Base-by-base conservation (phyloP, 306 rosid genomes). In the Quercus variabilis region DNA sequence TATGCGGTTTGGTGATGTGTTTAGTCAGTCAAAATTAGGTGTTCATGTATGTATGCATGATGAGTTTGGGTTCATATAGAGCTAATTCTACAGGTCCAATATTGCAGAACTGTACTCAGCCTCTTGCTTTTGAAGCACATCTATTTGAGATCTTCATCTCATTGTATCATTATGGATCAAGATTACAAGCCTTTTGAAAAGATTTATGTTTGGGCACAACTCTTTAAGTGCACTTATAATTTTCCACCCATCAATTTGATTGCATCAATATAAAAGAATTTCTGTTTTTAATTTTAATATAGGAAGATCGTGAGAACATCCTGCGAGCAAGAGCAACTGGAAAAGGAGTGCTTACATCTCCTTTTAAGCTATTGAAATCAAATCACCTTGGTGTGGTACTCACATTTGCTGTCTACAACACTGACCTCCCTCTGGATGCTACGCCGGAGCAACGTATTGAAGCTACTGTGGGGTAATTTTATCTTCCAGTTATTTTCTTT, bases 251-350 rank as follows among this genome's bases (percentile, higher is more conserved):
- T 79, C 70, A 33, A 65, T 86, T 57, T 79, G 18, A 14, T 73
- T 75, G 19, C 71, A 57, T 78, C 76, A 71, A 76, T 55, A 9
- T 55, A 41, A 51, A 72, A 70, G 75, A 64, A 21, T 52, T 54
- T 43, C 26, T 25, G 56, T 3, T 69, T 43, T 80, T 35, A 23
- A 58, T 59, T 78, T 74, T 64, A 70, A 52, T 80, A 57, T 78
- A 95, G 99, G 98, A 95, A 70, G 99, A 95, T 58, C 98, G 88
- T 11, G 99, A 90, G 81, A 95, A 95, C 89, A 95, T 95, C 76
- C 87, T 95, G 85, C 94, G 98, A 78, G 98, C 98, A 78, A 90
- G 99, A 82, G 91, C 94, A 63, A 86, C 94, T 4, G 97, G 92
- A 76, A 95, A 91, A 83, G 99, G 98, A 74, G 99, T 92, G 58